Conservation (phyloP, 1,284 basidiomycete species). For the Abortiporus biennis region DNA sequence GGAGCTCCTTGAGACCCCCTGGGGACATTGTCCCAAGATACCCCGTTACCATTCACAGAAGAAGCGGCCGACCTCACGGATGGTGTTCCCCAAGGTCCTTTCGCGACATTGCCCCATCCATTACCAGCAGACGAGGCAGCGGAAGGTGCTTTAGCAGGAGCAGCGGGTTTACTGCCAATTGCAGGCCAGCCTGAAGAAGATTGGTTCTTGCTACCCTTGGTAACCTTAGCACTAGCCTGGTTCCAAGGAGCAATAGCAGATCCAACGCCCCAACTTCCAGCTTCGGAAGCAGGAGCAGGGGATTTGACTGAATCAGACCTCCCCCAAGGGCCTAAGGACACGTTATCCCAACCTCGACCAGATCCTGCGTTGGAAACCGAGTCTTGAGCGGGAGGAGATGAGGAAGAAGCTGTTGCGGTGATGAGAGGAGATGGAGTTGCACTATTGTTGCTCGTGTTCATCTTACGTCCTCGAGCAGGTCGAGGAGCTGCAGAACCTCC, state of each 20-base stretch:
- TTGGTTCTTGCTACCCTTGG: not conserved
- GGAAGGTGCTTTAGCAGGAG: not conserved
- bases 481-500: conserved; percentile 2
- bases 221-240: not conserved
- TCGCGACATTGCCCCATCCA: conserved; percentile 8
- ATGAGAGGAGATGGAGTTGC: not conserved
- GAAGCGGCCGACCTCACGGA: not conserved
- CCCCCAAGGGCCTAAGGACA: not conserved
- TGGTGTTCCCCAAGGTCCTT: conserved; percentile 5
- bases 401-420: no score
- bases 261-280: no score
- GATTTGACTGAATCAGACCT: not conserved
- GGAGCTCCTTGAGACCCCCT: no score
- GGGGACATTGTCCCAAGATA: no score
- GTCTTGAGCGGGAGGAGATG: not conserved
- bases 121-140: not conserved
- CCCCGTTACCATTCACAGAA: not conserved
- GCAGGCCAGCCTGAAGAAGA: not conserved
- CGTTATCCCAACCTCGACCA: not conserved
- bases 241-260: conserved; percentile 1
- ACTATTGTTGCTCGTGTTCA: conserved; percentile 4
- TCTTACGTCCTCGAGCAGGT: conserved; percentile 8
- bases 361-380: not conserved
- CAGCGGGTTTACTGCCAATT: no score
- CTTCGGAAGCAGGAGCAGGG: not conserved